Evolutionary conservation across 306 rosid genomes (phyloP).

Genomic region (Aeschynomene evenia): DNA sequence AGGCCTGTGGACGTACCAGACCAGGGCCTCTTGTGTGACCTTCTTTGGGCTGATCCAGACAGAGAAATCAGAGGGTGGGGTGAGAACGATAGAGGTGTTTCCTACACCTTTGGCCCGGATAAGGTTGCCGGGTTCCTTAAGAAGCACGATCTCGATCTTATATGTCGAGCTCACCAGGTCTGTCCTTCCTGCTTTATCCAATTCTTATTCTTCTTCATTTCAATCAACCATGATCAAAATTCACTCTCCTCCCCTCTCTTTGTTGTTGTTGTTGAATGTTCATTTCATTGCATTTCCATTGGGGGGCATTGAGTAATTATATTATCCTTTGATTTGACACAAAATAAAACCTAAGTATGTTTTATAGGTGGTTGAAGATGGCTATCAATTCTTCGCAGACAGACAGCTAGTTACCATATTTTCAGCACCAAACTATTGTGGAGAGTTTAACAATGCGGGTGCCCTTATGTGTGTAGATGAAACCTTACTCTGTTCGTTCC

Average conservation of each 20-base stretch:
- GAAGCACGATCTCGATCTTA: constrained; percentile 79
- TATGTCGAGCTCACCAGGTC: constrained; percentile 89
- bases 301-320: background rate
- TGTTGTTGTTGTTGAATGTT: too few species aligned
- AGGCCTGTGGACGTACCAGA: constrained; percentile 91
- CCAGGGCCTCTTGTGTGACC: constrained; percentile 82
- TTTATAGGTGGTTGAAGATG: constrained; percentile 84
- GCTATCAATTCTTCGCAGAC: constrained; percentile 89
- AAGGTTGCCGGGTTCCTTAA: constrained; percentile 73
- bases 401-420: constrained; percentile 83
- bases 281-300: too few species aligned
- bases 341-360: too few species aligned
- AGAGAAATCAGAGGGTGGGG: constrained; percentile 76
- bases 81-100: constrained; percentile 90
- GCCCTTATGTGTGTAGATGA: constrained; percentile 79
- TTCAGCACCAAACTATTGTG: constrained; percentile 93
- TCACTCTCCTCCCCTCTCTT: background rate
- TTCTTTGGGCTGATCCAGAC: constrained; percentile 93
- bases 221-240: too few species aligned
- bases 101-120: constrained; percentile 84
- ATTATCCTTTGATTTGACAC: background rate
- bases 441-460: constrained; percentile 93
- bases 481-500: constrained; percentile 86
- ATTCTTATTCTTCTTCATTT: too few species aligned
- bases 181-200: background rate